Conservation (phyloP, 192 early-diverging fungal genomes). For the Helicostylum pulchrum region DNA sequence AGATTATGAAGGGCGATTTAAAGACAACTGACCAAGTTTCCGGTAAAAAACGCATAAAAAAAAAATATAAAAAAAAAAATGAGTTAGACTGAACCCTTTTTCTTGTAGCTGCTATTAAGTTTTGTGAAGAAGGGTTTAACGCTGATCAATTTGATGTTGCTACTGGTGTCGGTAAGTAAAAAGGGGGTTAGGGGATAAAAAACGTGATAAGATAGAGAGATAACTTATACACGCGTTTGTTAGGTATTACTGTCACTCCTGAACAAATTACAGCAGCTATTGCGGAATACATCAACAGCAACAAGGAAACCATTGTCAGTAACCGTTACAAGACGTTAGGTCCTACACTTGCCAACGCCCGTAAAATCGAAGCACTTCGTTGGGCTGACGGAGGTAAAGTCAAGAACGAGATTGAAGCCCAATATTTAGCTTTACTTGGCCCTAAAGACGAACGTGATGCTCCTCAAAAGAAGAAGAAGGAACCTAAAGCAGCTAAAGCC, state of each 20-base stretch:
- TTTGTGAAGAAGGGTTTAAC: slow-evolving; percentile 62
- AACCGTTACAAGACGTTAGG: slow-evolving; percentile 88
- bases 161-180: slow-evolving; percentile 85
- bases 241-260: slow-evolving; percentile 80
- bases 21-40: slow-evolving; percentile 82
- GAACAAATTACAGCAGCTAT: slow-evolving; percentile 73
- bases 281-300: slow-evolving; percentile 55
- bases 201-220: not conserved
- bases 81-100: not conserved
- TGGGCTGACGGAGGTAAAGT: slow-evolving; percentile 91
- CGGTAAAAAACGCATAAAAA: slow-evolving; percentile 42
- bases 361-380: slow-evolving; percentile 62
- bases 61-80: not conserved
- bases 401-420: slow-evolving; percentile 86
- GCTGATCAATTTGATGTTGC: slow-evolving; percentile 75
- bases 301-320: slow-evolving; percentile 68
- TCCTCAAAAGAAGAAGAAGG: slow-evolving; percentile 58
- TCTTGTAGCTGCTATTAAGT: slow-evolving; percentile 85
- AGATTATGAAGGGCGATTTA: slow-evolving; percentile 70
- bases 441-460: slow-evolving; percentile 97
- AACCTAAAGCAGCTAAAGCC: slow-evolving; percentile 45
- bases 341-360: slow-evolving; percentile 66
- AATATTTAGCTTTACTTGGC: slow-evolving; percentile 83
- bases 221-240: not conserved
- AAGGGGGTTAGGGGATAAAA: too few relatives aligned